Conservation (phyloP, 2,329 filamentous ascomycete species). For the Chrysosporium keratinophilum region DNA sequence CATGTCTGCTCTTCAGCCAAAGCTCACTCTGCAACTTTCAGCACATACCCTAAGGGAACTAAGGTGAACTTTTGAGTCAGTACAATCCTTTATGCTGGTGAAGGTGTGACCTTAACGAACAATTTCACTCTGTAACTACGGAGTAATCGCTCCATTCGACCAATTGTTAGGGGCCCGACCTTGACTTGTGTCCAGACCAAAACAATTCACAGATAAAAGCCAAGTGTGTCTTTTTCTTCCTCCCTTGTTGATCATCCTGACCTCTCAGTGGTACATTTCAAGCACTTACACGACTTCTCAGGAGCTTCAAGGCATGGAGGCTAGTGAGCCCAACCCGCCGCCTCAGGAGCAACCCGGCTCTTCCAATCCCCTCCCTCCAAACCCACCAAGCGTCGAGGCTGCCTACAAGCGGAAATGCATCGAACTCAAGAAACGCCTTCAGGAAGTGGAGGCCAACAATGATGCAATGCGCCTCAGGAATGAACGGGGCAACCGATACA, state of each 20-base stretch:
- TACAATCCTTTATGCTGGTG: too few species aligned
- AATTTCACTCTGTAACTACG: not conserved
- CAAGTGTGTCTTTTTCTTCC: not conserved
- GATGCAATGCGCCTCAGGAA: slow-evolving; percentile 72
- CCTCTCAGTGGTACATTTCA: not conserved
- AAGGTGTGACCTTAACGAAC: not conserved
- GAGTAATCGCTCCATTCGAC: not conserved
- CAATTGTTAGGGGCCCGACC: not conserved
- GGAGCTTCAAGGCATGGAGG: slow-evolving; percentile 22
- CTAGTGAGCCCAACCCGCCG: slow-evolving; percentile 1
- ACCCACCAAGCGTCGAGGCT: slow-evolving; percentile 84
- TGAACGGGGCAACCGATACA: slow-evolving; percentile 66
- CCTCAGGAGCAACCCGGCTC: slow-evolving; percentile 13
- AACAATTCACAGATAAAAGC: not conserved
- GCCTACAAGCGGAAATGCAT: slow-evolving; percentile 96
- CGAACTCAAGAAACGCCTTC: slow-evolving; percentile 79
- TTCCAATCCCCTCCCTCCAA: slow-evolving; percentile 29
- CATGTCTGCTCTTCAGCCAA: not conserved
- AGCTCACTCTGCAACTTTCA: too few species aligned
- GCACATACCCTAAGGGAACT: too few species aligned
- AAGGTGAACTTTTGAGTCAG: not conserved
- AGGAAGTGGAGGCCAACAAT: slow-evolving; percentile 85
- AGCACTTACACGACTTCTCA: not conserved
- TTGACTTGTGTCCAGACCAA: not conserved
- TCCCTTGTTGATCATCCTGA: not conserved